Evolutionary conservation across 2,329 filamentous ascomycete genomes (phyloP), one percentile per base, ranked within the genome.

Genomic region (Trichoderma citrinoviride): DNA sequence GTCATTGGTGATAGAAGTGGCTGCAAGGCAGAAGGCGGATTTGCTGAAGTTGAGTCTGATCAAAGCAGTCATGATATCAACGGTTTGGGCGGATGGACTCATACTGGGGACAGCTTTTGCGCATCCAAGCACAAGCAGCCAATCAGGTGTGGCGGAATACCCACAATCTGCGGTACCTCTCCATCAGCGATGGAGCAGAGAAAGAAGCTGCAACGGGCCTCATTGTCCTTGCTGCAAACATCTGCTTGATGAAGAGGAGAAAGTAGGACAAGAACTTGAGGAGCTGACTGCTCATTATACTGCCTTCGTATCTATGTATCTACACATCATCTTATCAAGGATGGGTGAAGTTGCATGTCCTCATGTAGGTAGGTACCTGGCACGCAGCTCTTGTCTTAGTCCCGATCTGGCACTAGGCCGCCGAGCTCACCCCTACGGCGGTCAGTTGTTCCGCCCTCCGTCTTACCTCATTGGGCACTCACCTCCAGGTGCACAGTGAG

Each of bases 401-500:
- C 49, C 27, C 15, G 25, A 46, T n/a, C 25, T 14, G 47, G 58
- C 25, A 54, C 58, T 62, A 52, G 49, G 37, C 46, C 29, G 21
- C 25, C n/a, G 25, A 53, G 47, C 58, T 62, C 49, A 25, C 49
- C 53, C 25, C 23, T 33, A 23, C 27, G 56, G 56, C 56, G 2
- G 56, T 40, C 58, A 33, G 58, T 62, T 54, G 49, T 62, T 62
- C 49, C 58, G 58, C 49, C n/a, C 49, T 52, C 49, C 49, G 49
- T 19, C 49, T 52, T 52, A 10, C 49, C 49, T 33, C 49, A 52
- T 52, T 52, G 49, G 49, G 49, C 49, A 33, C 29, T 52, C 29
- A 10, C 49, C 49, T 52, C 49, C 4, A 29, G 49, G 25, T n/a
- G 49, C 29, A 25, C 49, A 61, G 58, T 62, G 58, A 62, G 49